Conservation (phyloP, 371 early-diverging fungal species). For the Conidiobolus incongruus region DNA sequence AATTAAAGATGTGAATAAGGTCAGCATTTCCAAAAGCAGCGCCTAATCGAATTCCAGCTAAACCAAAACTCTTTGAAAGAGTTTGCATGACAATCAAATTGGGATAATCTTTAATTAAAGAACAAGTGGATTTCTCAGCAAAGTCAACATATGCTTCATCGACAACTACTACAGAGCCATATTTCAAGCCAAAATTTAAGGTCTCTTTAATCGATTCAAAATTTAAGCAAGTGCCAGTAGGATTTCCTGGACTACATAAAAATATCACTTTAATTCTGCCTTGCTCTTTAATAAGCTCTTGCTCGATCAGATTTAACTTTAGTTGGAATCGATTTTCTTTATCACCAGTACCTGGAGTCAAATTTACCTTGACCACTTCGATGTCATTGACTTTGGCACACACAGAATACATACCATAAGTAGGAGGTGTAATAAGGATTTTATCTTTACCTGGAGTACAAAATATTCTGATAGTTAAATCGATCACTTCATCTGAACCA, state of each 20-base stretch:
- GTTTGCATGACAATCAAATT: constrained; percentile 93
- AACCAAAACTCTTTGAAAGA: constrained; percentile 86
- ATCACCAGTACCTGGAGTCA: background rate
- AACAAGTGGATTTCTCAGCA: constrained; percentile 15
- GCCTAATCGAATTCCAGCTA: constrained; percentile 85
- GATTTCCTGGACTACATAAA: constrained; percentile 95
- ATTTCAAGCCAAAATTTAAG: constrained; percentile 29
- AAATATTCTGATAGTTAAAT: constrained; percentile 70
- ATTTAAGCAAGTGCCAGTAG: constrained; percentile 67
- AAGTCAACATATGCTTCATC: constrained; percentile 98
- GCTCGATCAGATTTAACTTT: background rate
- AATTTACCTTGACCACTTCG: constrained; percentile 48
- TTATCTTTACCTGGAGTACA: constrained; percentile 80
- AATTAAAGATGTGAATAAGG: constrained; percentile 72
- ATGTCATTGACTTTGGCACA: constrained; percentile 88
- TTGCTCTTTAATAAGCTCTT: too few species aligned
- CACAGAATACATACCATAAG: constrained; percentile 96
- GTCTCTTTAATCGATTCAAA: constrained; percentile 46
- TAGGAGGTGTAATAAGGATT: constrained; percentile 85
- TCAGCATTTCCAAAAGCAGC: constrained; percentile 59
- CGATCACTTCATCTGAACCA: constrained; percentile 91
- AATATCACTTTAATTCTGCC: constrained; percentile 70
- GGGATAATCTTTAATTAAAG: constrained; percentile 29
- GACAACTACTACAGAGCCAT: constrained; percentile 78
- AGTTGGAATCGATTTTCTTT: background rate